Evolutionary conservation across 2,329 filamentous ascomycete genomes (phyloP).

Genomic region (Aspergillus proliferans): DNA sequence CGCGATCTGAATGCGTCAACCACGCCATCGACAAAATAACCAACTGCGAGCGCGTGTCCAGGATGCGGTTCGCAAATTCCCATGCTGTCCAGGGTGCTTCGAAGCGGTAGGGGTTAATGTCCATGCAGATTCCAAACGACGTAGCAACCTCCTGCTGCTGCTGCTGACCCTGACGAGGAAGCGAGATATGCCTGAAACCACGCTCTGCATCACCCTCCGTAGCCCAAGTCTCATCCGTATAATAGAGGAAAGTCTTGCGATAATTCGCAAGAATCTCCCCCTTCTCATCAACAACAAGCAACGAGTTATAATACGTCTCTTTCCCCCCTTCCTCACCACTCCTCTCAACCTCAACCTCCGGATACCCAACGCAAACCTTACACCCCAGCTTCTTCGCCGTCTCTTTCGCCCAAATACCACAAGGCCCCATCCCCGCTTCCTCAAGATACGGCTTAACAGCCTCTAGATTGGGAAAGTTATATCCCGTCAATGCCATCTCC

Average conservation of each 20-base stretch:
- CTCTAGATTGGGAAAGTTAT: conserved; percentile 56
- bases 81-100: conserved; percentile 52
- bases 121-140: conserved; percentile 47
- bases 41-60: conserved; percentile 44
- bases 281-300: conserved; percentile 50
- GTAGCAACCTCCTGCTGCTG: conserved; percentile 29
- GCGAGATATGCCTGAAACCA: conserved; percentile 24
- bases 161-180: conserved; percentile 5
- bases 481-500: conserved; percentile 58
- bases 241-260: conserved; percentile 60
- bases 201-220: conserved; percentile 41
- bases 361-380: conserved; percentile 60
- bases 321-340: conserved; percentile 3
- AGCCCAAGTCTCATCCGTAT: conserved; percentile 62
- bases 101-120: conserved; percentile 59
- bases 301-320: conserved; percentile 51
- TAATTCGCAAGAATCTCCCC: conserved; percentile 55
- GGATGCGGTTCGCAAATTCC: conserved; percentile 54
- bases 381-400: conserved; percentile 51
- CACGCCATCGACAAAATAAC: conserved; percentile 60
- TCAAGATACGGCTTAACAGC: conserved; percentile 56
- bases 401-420: conserved; percentile 52
- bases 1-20: conserved; percentile 47
- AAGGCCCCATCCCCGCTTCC: conserved; percentile 49
- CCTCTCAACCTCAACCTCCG: conserved; percentile 39